These are phyloP conservation scores for Rhizopogon roseolus DNA, from an alignment of 768 basidiomycete species.

Conservation along the genomic window DNA sequence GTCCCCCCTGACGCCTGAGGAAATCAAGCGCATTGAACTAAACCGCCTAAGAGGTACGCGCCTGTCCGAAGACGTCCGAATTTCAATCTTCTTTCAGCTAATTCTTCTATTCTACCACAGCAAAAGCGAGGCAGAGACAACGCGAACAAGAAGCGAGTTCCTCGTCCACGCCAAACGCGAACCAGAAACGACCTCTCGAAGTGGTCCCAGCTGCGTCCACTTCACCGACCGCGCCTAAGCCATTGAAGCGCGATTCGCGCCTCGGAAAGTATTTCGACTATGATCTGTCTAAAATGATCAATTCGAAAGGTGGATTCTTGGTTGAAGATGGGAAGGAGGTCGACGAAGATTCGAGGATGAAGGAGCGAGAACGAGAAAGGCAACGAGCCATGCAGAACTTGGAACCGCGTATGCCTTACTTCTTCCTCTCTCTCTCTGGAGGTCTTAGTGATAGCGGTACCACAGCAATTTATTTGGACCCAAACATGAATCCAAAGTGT, in stretches of 20 bases:
- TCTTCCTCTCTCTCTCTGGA: too few relatives aligned
- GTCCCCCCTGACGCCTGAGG: slow-evolving; percentile 54
- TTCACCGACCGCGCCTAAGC: slow-evolving; percentile 53
- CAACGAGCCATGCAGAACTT: too few relatives aligned
- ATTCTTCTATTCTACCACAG: slow-evolving; percentile 28
- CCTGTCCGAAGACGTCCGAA: neutral
- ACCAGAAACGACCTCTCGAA: slow-evolving; percentile 70
- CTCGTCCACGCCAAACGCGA: slow-evolving; percentile 52
- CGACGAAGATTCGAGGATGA: slow-evolving; percentile 68
- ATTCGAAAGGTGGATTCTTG: slow-evolving; percentile 94
- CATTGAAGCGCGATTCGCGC: slow-evolving; percentile 67
- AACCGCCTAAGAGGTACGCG: slow-evolving; percentile 58
- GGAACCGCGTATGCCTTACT: too few relatives aligned
- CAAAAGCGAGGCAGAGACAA: slow-evolving; percentile 71
- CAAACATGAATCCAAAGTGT: too few relatives aligned
- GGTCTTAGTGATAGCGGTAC: too few relatives aligned
- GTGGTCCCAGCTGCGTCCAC: slow-evolving; percentile 52
- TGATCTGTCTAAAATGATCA: slow-evolving; percentile 95
- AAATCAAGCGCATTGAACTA: slow-evolving; percentile 43
- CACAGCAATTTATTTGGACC: too few relatives aligned
- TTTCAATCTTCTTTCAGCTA: neutral
- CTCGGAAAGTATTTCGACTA: slow-evolving; percentile 95
- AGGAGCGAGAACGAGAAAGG: slow-evolving; percentile 74
- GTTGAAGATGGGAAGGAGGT: slow-evolving; percentile 81
- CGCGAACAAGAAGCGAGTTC: slow-evolving; percentile 37